These are phyloP conservation scores for Canna indica DNA, from an alignment of 176 grass and related monocot genomes.

Conservation along the genomic window DNA sequence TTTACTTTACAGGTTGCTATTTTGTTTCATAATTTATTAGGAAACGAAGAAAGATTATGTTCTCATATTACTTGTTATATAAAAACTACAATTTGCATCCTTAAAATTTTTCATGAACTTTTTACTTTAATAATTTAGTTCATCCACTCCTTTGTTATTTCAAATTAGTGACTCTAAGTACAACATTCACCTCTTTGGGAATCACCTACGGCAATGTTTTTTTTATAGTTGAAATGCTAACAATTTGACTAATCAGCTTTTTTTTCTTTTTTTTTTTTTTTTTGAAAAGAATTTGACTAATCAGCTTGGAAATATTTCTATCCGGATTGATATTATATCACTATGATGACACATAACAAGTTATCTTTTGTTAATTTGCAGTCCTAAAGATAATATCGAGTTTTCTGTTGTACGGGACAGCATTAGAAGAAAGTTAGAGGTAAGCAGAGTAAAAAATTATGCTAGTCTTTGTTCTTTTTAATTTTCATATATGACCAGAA, in stretches of 20 bases:
- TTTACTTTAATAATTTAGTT: neutral
- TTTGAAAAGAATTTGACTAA: too few species aligned
- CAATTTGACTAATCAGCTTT: too few species aligned
- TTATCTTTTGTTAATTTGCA: slow-evolving; percentile 37
- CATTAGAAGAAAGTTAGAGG: slow-evolving; percentile 83
- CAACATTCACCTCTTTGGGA: too few species aligned
- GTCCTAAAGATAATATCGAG: slow-evolving; percentile 80
- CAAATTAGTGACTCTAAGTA: too few species aligned
- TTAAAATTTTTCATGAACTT: neutral
- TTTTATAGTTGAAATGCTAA: too few species aligned
- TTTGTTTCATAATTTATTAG: slow-evolving; percentile 17
- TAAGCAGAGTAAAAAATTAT: slow-evolving; percentile 32
- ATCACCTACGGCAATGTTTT: too few species aligned
- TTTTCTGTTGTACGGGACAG: slow-evolving; percentile 81
- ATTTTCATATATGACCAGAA: neutral
- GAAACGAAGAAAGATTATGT: neutral
- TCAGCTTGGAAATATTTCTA: too few species aligned
- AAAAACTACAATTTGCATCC: neutral
- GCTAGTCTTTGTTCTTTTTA: neutral
- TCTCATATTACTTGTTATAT: neutral
- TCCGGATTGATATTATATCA: too few species aligned
- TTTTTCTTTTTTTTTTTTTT: too few species aligned
- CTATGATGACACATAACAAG: neutral
- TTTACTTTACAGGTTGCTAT: slow-evolving; percentile 67
- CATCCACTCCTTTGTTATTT: too few species aligned